A percentile compares a stretch with the other conserved stretches of the same genome.
Evolutionary conservation across 768 basidiomycete species (phyloP).

Genomic region (Suillus ampliporus): DNA sequence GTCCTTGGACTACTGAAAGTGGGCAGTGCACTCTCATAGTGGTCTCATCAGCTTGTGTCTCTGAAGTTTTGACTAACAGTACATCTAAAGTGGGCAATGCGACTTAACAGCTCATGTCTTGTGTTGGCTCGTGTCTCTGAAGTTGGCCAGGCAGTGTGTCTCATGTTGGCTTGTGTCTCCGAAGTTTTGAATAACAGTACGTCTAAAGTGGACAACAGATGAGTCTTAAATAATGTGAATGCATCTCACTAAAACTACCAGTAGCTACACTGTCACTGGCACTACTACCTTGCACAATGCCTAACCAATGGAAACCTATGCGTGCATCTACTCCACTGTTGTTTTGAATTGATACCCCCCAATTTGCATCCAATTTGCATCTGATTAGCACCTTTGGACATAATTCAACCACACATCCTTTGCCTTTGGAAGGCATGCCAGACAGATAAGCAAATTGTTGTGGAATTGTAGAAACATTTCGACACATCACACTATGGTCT

Average conservation of each 20-base stretch:
- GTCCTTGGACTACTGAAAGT: not conserved
- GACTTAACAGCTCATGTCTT: no score
- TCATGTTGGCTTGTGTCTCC: no score
- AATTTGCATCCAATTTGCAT: no score
- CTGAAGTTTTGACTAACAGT: no score
- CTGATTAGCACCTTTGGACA: slow-evolving; percentile 17
- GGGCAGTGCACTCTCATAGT: not conserved
- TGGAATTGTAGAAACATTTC: slow-evolving; percentile 25
- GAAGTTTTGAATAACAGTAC: no score
- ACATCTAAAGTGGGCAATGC: no score
- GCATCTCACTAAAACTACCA: not conserved
- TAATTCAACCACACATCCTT: slow-evolving; percentile 16
- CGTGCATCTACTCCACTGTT: not conserved
- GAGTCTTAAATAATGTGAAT: not conserved
- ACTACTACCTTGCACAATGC: slow-evolving; percentile 1
- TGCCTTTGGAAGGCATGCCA: slow-evolving; percentile 30
- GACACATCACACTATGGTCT: slow-evolving; percentile 29
- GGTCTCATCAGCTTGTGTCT: no score
- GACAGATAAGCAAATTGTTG: slow-evolving; percentile 34
- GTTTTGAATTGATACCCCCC: not conserved
- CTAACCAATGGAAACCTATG: slow-evolving; percentile 13
- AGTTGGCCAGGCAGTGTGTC: no score
- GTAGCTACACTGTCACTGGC: not conserved
- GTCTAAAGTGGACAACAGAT: not conserved
- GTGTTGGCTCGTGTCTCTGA: no score